Evolutionary conservation across 2,329 filamentous ascomycete species (phyloP), one percentile per base, ranked within the genome.

Genomic region (Colletotrichum sp.): DNA sequence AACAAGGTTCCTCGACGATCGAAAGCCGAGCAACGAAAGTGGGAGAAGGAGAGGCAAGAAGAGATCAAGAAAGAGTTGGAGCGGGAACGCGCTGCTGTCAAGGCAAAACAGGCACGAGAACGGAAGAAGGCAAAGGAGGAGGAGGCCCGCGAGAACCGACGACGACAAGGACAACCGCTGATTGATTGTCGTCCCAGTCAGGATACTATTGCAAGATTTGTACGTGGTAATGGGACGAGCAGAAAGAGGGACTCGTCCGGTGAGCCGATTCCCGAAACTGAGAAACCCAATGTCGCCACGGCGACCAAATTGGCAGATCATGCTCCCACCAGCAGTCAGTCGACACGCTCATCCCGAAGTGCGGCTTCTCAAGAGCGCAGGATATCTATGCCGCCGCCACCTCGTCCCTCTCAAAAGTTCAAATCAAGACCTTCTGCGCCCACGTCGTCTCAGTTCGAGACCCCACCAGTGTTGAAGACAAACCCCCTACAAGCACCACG

Each of bases 131-230:
- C 86, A 18, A 90, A 88, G 77, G 89, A 90, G 63, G 79, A 84
- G 31, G 85, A 84, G 9, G 86, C 87, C 72, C 83, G 81, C 58
- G 86, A 88, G n/a, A 86, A 83, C 66, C 89, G 86, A 81, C 88
- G 82, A 77, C 87, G 83, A 75, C 86, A 84, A 68, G 88, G 90
- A 0, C 70, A 90, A 72, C 90, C 90, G 16, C 81, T 91, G 6
- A 84, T 89, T n/a, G 84, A 84, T 15, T 87, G 90, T 6, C 84
- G 86, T 43, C 87, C 90, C 0, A 91, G 90, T 38, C 90, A 92
- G 78, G 87, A 87, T 55, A 90, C 87, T 0, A 90, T 92, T 75
- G 84, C 89, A 21, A 79, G 85, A 43, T 92, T 92, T 71, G 81
- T 90, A 9, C 81, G 83, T 43, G 81, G 83, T 0, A 80, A 82